Conservation (phyloP, 1,284 basidiomycete species). For the Ceratobasidium sp. region DNA sequence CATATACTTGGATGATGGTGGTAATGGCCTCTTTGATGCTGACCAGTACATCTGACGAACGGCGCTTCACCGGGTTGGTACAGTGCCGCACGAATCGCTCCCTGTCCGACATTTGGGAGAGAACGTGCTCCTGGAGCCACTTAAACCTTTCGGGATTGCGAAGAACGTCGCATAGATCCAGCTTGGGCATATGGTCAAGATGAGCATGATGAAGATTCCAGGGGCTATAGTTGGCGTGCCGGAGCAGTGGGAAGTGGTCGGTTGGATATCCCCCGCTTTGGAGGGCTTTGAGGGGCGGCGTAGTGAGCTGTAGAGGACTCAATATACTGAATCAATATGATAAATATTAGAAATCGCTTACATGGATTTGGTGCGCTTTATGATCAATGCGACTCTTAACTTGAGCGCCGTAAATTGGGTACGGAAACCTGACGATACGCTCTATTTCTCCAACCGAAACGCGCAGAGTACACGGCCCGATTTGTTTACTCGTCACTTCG, state of each 20-base stretch:
- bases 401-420: too few species aligned
- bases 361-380: too few species aligned
- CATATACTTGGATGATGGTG: slow-evolving; percentile 18
- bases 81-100: slow-evolving; percentile 15
- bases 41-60: slow-evolving; percentile 22
- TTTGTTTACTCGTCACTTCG: too few species aligned
- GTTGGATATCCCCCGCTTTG: slow-evolving; percentile 9
- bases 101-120: slow-evolving; percentile 19
- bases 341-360: too few species aligned
- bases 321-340: too few species aligned
- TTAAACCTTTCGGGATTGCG: slow-evolving; percentile 16
- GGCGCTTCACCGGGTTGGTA: slow-evolving; percentile 9
- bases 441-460: too few species aligned
- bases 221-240: slow-evolving; percentile 11
- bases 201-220: slow-evolving; percentile 29
- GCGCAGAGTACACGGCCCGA: too few species aligned
- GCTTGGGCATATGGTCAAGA: slow-evolving; percentile 23
- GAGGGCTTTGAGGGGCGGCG: background rate
- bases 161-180: slow-evolving; percentile 6
- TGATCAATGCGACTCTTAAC: too few species aligned
- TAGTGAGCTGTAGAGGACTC: too few species aligned
- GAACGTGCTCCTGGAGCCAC: slow-evolving; percentile 10
- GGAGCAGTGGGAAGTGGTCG: slow-evolving; percentile 11
- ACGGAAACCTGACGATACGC: too few species aligned
- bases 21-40: slow-evolving; percentile 26